Evolutionary conservation across 495 filamentous ascomycete species (phyloP).

Genomic region (Neurospora sublineolata): DNA sequence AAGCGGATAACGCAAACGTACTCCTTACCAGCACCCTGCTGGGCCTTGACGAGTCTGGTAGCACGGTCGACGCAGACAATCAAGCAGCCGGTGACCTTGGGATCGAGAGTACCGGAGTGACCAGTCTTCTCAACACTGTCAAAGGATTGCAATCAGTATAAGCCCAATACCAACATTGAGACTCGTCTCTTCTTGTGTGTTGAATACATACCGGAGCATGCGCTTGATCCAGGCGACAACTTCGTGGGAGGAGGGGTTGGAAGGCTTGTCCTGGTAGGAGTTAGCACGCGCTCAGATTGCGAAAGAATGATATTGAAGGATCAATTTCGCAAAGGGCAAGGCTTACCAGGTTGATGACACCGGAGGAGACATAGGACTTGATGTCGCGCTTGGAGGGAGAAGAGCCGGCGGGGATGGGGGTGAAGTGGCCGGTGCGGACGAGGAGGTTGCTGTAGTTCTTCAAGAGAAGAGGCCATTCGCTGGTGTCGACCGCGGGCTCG

Average conservation of each 20-base stretch:
- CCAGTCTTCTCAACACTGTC: constrained; percentile 87
- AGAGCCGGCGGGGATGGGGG: constrained; percentile 81
- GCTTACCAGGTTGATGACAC: constrained; percentile 67
- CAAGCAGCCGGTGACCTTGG: constrained; percentile 68
- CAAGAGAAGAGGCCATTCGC: constrained; percentile 76
- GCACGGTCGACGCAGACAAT: constrained; percentile 95
- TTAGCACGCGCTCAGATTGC: constrained; percentile 26
- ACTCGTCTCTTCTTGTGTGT: neutral
- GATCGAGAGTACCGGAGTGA: constrained; percentile 93
- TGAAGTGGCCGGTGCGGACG: constrained; percentile 83
- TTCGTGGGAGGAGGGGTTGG: constrained; percentile 95
- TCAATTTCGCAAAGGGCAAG: neutral
- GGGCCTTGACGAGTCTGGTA: constrained; percentile 92
- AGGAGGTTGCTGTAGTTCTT: constrained; percentile 85
- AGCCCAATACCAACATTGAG: neutral
- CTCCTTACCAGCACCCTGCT: constrained; percentile 90
- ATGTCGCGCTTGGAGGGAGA: constrained; percentile 81
- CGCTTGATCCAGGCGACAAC: constrained; percentile 98
- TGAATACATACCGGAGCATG: constrained; percentile 60
- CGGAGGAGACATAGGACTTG: constrained; percentile 88
- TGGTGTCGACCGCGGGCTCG: constrained; percentile 60
- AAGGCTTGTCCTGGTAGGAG: constrained; percentile 63
- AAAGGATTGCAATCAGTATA: constrained; percentile 11
- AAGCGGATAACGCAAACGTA: constrained; percentile 77
- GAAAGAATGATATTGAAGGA: neutral